A percentile compares a stretch with the other conserved stretches of the same genome.
phyloP scores from a whole-genome alignment of 2,329 filamentous ascomycete genomes.

The Orbilia ellipsospora region DNA sequence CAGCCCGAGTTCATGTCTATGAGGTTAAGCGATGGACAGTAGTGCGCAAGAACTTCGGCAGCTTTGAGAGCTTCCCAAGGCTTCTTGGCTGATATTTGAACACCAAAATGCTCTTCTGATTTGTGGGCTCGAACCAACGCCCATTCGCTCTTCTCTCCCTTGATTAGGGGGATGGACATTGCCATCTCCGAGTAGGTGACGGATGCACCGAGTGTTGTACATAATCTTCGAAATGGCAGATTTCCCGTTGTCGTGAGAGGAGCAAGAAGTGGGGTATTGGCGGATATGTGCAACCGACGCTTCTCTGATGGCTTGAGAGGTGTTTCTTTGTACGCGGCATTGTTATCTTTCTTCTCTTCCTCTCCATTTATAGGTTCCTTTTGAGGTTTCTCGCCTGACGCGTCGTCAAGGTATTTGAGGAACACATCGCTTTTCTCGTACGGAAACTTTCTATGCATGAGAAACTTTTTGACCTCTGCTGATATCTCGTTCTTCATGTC shows the following conservation, averaged over 20 bases:
- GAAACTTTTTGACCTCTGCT: constrained; percentile 75
- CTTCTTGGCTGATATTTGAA: constrained; percentile 91
- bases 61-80: constrained; percentile 91
- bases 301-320: constrained; percentile 94
- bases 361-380: constrained; percentile 65
- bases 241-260: constrained; percentile 97
- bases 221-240: constrained; percentile 90
- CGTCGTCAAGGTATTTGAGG: constrained; percentile 79
- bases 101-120: constrained; percentile 87
- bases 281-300: constrained; percentile 89
- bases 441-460: constrained; percentile 77
- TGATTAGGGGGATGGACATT: constrained; percentile 86
- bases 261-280: constrained; percentile 91
- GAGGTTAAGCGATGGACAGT: constrained; percentile 84
- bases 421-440: constrained; percentile 81
- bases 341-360: constrained; percentile 71
- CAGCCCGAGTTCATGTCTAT: constrained; percentile 98
- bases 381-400: constrained; percentile 67
- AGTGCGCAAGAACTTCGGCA: constrained; percentile 79
- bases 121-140: constrained; percentile 92
- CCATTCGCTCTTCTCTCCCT: constrained; percentile 93
- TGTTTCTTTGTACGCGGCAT: constrained; percentile 84
- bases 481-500: constrained; percentile 81
- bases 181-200: constrained; percentile 99
- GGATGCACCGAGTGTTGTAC: constrained; percentile 87